Base-by-base conservation (phyloP, 1,284 basidiomycete genomes). In the Ustilago esculenta region DNA sequence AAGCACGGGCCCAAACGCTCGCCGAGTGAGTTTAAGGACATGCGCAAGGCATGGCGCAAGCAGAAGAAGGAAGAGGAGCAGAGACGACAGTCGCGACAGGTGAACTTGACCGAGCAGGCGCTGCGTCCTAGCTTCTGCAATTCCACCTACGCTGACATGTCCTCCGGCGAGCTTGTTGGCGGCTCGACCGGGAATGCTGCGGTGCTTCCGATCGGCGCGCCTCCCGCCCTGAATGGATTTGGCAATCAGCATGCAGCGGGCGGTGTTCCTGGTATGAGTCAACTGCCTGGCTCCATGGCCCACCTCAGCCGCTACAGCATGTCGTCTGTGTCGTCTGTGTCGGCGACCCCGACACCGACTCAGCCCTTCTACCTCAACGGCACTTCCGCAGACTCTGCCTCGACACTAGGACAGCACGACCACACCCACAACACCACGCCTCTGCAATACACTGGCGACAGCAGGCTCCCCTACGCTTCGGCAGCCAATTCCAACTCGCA, bases 11-110 rank as follows among this genome's bases (percentile, higher is more conserved):
- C 85, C 15, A 94, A 92, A 83, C 87, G 92, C 47, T 90, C 87
- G 80, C 92, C 92, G 8, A 87, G 87, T 64, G 94, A 98, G 85
- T 98, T 98, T 86, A 97, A 96, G 82, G 95, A 97, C 78, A 89
- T 96, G 81, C 88, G 94, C 66, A 96, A 94, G 82, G 90, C 91
- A 73, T 96, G 94, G 93, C 88, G 93, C 50, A 92, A 92, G 84
- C 88, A 89, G 76, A 97, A 94, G 85, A 92, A 94, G 83, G 90
- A 92, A 72, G 85, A 85, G 21, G 84, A 77, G 41, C 75, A 79
- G 45, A 53, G 73, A 18, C 34, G 75, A 6, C 59, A 71, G 55
- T 30, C 63, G 14, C 49, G 57, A n/a, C 68, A 66, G 46, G 18
- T 24, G 4, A 32, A 27, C 36, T n/a, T 46, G 20, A 29, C 15